Percentiles rank a stretch among this genome's conserved stretches.
phyloP scores from a whole-genome alignment of 768 basidiomycete genomes.

The Boletus coccyginus region DNA sequence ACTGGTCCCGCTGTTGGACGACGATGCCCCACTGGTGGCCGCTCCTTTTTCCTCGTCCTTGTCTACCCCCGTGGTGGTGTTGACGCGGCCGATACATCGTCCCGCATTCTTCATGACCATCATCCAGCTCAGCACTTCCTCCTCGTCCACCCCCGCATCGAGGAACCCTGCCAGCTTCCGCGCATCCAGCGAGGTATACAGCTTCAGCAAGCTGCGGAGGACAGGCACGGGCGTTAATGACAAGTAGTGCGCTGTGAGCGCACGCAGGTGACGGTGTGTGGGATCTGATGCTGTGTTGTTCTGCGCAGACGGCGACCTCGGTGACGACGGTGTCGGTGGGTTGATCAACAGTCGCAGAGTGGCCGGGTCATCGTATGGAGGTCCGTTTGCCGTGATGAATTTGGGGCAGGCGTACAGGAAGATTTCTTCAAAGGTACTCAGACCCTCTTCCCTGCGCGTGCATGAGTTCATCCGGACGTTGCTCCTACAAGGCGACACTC shows the following conservation, averaged over 20 bases:
- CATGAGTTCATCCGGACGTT: not conserved
- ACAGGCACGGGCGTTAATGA: slow-evolving; percentile 79
- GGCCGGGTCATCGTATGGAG: slow-evolving; percentile 82
- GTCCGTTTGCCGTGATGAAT: slow-evolving; percentile 93
- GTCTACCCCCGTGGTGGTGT: slow-evolving; percentile 41
- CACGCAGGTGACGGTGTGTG: slow-evolving; percentile 75
- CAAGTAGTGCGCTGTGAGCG: slow-evolving; percentile 81
- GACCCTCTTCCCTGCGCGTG: slow-evolving; percentile 56
- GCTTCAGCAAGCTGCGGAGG: slow-evolving; percentile 86
- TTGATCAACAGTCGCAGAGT: slow-evolving; percentile 52
- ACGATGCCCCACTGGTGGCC: slow-evolving; percentile 10
- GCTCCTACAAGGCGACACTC: slow-evolving; percentile 34
- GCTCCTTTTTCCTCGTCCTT: slow-evolving; percentile 32
- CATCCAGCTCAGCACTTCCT: slow-evolving; percentile 93
- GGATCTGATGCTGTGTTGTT: slow-evolving; percentile 49
- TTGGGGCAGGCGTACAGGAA: slow-evolving; percentile 95
- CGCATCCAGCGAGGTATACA: slow-evolving; percentile 92
- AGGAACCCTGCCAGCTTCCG: slow-evolving; percentile 91
- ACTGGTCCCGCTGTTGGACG: slow-evolving; percentile 36
- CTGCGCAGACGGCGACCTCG: slow-evolving; percentile 22
- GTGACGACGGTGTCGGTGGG: slow-evolving; percentile 35
- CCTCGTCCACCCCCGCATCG: slow-evolving; percentile 73
- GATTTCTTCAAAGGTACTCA: slow-evolving; percentile 51
- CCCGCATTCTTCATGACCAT: slow-evolving; percentile 94
- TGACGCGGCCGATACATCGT: slow-evolving; percentile 56